These are phyloP conservation scores for Penicillium sp. DNA, from an alignment of 2,329 filamentous ascomycete species.

Conservation along the genomic window DNA sequence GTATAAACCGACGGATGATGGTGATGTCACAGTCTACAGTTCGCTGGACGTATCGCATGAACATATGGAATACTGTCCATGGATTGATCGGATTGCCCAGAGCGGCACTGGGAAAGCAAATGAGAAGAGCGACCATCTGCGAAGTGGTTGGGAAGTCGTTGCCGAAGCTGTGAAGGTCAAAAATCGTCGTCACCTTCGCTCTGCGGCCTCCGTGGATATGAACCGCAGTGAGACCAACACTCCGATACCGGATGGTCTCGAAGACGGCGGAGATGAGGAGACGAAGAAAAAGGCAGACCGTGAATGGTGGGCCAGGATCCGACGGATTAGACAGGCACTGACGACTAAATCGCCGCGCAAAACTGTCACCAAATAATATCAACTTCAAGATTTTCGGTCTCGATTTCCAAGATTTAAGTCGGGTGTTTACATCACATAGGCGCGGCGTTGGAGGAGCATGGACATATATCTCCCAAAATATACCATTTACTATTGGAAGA, in stretches of 20 bases:
- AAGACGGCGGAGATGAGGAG: constrained; percentile 46
- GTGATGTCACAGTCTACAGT: constrained; percentile 38
- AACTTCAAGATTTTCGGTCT: neutral
- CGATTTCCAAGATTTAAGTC: neutral
- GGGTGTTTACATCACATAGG: neutral
- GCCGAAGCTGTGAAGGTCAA: constrained; percentile 48
- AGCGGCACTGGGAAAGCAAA: constrained; percentile 46
- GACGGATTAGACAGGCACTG: constrained; percentile 72
- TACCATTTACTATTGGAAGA: neutral
- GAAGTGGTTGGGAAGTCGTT: constrained; percentile 53
- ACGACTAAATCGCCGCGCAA: constrained; percentile 65
- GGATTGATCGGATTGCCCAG: constrained; percentile 70
- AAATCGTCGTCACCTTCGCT: constrained; percentile 37
- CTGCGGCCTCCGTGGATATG: constrained; percentile 28
- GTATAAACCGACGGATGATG: constrained; percentile 75
- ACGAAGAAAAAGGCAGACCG: constrained; percentile 67
- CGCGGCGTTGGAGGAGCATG: neutral
- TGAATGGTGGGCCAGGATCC: constrained; percentile 72
- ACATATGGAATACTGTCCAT: constrained; percentile 83
- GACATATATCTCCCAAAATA: neutral
- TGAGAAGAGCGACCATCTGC: constrained; percentile 37
- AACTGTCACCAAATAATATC: constrained; percentile 13
- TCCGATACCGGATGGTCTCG: constrained; percentile 23
- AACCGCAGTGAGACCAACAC: constrained; percentile 33
- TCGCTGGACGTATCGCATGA: constrained; percentile 71